Percentiles rank a stretch among this genome's conserved stretches.
These are phyloP conservation scores for Pythium plurisporium DNA, from an alignment of 352 stramenopile species.

Conservation along the genomic window DNA sequence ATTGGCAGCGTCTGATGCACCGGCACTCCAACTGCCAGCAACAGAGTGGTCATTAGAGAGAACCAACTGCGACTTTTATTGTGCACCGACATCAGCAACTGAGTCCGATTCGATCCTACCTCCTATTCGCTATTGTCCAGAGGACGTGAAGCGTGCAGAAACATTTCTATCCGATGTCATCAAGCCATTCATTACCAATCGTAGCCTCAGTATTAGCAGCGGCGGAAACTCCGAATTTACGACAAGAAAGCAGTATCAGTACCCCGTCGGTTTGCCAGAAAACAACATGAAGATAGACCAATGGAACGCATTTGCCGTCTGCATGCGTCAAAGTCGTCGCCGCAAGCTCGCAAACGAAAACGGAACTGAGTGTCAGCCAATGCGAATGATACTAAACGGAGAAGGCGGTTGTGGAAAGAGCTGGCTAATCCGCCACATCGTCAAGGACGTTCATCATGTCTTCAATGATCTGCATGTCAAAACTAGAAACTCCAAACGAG, in stretches of 20 bases:
- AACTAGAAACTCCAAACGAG: background rate
- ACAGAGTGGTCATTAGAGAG: background rate
- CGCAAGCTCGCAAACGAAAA: background rate
- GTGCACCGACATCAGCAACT: background rate
- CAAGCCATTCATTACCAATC: background rate
- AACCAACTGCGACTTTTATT: background rate
- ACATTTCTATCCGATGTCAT: background rate
- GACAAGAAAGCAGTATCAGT: background rate
- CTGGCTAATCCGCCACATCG: slow-evolving; percentile 8
- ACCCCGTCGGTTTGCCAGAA: no score
- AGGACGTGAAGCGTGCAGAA: background rate
- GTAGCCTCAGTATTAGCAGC: background rate
- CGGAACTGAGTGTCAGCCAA: background rate
- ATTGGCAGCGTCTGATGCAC: background rate
- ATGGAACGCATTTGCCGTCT: background rate
- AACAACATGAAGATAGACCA: background rate
- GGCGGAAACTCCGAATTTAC: background rate
- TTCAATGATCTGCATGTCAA: background rate
- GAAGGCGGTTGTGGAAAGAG: background rate
- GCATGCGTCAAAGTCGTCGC: background rate
- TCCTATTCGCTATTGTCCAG: background rate
- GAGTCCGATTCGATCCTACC: no score
- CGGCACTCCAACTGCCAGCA: background rate
- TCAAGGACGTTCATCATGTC: background rate
- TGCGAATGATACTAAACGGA: background rate